Percentiles rank a stretch among this genome's conserved stretches.
Evolutionary conservation across 768 basidiomycete genomes (phyloP).

Genomic region (Phlebiopsis gigantea): DNA sequence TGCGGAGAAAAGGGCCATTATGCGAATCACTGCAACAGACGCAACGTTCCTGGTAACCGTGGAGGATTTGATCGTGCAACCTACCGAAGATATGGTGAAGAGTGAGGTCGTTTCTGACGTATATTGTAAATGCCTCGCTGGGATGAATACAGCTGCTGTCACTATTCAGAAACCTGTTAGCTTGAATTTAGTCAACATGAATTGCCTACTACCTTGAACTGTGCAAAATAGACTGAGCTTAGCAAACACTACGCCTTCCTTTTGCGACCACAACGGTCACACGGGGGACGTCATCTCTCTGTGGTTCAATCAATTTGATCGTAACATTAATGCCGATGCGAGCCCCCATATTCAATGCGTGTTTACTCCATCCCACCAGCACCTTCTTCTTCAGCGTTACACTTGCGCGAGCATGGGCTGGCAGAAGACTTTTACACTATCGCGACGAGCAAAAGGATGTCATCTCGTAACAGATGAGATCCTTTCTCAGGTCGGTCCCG

Average conservation of each 20-base stretch:
- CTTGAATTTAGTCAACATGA: not conserved
- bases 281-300: not conserved
- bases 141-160: too few species aligned
- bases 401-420: slow-evolving; percentile 58
- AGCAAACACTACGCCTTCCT: not conserved
- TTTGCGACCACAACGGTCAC: not conserved
- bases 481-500: slow-evolving; percentile 56
- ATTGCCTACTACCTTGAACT: too few species aligned
- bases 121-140: too few species aligned
- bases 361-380: not conserved
- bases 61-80: slow-evolving; percentile 63
- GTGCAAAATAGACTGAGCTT: not conserved
- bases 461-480: slow-evolving; percentile 84
- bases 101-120: not conserved
- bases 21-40: slow-evolving; percentile 88
- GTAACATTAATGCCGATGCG: not conserved
- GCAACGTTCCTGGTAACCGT: slow-evolving; percentile 87
- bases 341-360: not conserved
- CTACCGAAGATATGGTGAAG: slow-evolving; percentile 21
- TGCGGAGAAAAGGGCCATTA: slow-evolving; percentile 94
- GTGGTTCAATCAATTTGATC: slow-evolving; percentile 1
- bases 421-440: slow-evolving; percentile 79
- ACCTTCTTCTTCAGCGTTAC: not conserved
- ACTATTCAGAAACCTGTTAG: too few species aligned
- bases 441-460: slow-evolving; percentile 55